These are phyloP conservation scores for Candida ipomoeae DNA, from an alignment of 805 yeast species.

Conservation along the genomic window DNA sequence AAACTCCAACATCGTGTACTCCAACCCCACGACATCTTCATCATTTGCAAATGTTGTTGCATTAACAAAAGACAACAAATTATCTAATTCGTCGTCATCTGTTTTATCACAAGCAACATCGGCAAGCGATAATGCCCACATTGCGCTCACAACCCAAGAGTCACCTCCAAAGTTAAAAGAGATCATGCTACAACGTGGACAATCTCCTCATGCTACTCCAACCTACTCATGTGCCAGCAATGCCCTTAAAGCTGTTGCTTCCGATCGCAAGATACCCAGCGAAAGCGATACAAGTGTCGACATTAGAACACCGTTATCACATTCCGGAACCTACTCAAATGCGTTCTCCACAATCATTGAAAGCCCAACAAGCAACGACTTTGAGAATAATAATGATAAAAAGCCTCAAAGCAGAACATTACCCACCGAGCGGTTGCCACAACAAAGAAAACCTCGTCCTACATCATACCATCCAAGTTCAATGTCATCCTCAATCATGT, in stretches of 20 bases:
- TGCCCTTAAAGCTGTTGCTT: conserved; percentile 71
- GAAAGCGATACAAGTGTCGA: conserved; percentile 5
- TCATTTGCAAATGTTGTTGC: conserved; percentile 51
- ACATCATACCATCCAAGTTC: conserved; percentile 78
- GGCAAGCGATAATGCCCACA: conserved; percentile 1
- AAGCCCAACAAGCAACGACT: conserved; percentile 29
- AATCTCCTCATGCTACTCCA: conserved; percentile 29
- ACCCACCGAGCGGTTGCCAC: conserved; percentile 36
- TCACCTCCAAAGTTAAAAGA: conserved; percentile 7
- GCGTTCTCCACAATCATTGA: conserved; percentile 47
- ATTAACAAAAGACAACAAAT: conserved; percentile 25
- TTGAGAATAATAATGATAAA: conserved; percentile 4
- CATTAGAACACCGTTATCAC: conserved; percentile 2
- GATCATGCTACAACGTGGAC: conserved; percentile 18
- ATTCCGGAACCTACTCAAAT: conserved; percentile 28
- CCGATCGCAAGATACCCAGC: conserved; percentile 43
- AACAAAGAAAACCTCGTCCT: conserved; percentile 66
- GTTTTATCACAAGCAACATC: conserved; percentile 12
- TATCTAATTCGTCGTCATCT: conserved; percentile 20
- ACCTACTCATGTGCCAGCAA: conserved; percentile 54
- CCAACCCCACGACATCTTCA: conserved; percentile 64
- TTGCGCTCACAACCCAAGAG: neutral
- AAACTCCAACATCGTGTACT: conserved; percentile 34
- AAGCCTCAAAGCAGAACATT: conserved; percentile 7
- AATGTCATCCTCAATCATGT: conserved; percentile 27